These are phyloP conservation scores for Didymosphaeria variabile DNA, from an alignment of 2,329 filamentous ascomycete species.

Conservation along the genomic window DNA sequence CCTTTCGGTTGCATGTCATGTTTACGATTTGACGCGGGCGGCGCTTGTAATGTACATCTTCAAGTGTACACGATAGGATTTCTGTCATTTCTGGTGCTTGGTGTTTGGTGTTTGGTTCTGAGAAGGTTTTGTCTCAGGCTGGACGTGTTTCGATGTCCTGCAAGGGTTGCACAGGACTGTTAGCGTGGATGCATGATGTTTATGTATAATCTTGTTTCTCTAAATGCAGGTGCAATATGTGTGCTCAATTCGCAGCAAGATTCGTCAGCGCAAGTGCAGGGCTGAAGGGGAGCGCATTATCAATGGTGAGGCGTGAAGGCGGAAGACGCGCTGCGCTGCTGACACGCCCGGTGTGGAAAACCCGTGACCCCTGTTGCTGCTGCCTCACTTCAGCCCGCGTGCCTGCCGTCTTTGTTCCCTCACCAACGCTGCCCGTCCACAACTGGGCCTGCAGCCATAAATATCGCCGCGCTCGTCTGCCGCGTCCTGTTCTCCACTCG, in stretches of 20 bases:
- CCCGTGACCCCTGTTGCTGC: conserved; percentile 14
- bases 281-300: neutral
- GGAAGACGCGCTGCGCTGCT: neutral
- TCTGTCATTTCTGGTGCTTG: conserved; percentile 3
- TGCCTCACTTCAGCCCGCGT: conserved; percentile 27
- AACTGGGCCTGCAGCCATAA: conserved; percentile 7
- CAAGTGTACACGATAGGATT: conserved; percentile 20
- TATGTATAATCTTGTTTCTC: conserved; percentile 5
- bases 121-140: conserved; percentile 6
- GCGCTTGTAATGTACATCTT: conserved; percentile 1
- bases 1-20: conserved; percentile 6
- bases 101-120: conserved; percentile 9
- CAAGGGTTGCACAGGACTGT: conserved; percentile 7
- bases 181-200: conserved; percentile 8
- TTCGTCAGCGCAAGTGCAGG: neutral
- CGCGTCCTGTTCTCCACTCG: conserved; percentile 11
- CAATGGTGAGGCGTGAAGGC: neutral
- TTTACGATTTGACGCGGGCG: conserved; percentile 5
- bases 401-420: conserved; percentile 22
- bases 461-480: conserved; percentile 11
- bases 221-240: neutral
- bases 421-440: conserved; percentile 15
- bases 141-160: conserved; percentile 10
- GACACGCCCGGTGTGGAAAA: neutral
- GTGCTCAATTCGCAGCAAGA: neutral